Base-by-base conservation (phyloP, 2,329 filamentous ascomycete genomes). In the Neonectria hederae region DNA sequence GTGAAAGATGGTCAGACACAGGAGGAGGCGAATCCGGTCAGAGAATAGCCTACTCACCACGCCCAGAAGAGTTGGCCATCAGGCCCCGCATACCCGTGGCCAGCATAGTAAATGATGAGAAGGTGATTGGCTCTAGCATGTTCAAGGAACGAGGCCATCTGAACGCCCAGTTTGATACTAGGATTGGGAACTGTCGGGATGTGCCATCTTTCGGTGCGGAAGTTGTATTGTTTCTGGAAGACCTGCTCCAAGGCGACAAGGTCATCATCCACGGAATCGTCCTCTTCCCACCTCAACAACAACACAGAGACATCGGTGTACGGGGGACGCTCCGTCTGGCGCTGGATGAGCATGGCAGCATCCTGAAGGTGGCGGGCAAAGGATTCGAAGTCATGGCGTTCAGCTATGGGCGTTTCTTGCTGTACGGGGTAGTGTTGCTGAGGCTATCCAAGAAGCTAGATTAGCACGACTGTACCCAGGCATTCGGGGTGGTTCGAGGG, bases 291-390 rank as follows among this genome's bases (percentile, higher is more conserved):
- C 59, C 85, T 82, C 63, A 90, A 70, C 53, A 90, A 76, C 35
- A 90, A 77, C 11, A 89, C 88, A 4, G 87, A 89, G 14, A 88
- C 87, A 60, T 83, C 84, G 19, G 80, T 83, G 68, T 90, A 89
- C 5, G 83, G 83, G 3, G 83, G 82, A 62, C 83, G 83, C 72
- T 89, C 86, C 49, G 86, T 86, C 77, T 89, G 87, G 66, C 86
- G 83, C 74, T 89, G 87, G 69, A 90, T 89, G 72, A 89, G 81
- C 84, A 89, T 89, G 68, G 88, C 88, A 54, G 88, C 88, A 83
- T 90, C 88, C 74, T 90, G 88, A 48, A 90, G 83, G 78, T 90
- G 88, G 51, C 88, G 84, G 64, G 88, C 88, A 74, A 90, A 90
- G 57, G 86, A 84, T 76, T 90, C 88, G 77, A 90, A 90, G 72